Evolutionary conservation across 306 rosid species (phyloP).

Genomic region (Luffa acutangula): DNA sequence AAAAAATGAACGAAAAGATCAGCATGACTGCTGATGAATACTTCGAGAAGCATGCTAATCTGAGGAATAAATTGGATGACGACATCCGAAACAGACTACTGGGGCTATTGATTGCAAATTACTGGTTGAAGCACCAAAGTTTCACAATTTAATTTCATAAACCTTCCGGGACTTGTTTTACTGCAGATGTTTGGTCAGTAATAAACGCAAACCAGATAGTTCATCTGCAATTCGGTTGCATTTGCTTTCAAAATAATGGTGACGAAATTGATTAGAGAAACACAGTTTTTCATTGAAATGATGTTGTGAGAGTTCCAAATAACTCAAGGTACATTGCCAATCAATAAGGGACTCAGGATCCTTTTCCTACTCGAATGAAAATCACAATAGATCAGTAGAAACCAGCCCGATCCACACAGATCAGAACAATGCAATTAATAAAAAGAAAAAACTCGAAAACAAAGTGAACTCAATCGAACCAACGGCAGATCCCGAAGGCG

Average conservation of each 20-base stretch:
- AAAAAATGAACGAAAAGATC: slow-evolving; percentile 78
- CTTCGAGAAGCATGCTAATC: slow-evolving; percentile 84
- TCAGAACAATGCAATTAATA: background rate
- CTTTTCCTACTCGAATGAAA: background rate
- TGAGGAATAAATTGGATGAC: slow-evolving; percentile 82
- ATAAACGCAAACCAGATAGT: slow-evolving; percentile 32
- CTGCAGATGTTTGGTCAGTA: slow-evolving; percentile 38
- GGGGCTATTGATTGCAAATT: slow-evolving; percentile 57
- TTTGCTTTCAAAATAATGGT: slow-evolving; percentile 14
- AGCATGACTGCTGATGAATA: slow-evolving; percentile 92
- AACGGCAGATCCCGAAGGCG: background rate
- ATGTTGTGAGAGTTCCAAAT: background rate
- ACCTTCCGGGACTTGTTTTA: slow-evolving; percentile 24
- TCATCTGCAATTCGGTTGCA: slow-evolving; percentile 29
- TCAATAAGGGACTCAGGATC: background rate
- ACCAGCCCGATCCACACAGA: background rate
- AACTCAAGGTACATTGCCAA: background rate
- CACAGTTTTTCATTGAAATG: background rate
- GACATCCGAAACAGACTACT: slow-evolving; percentile 81
- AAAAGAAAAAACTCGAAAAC: background rate
- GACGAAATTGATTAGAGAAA: slow-evolving; percentile 1
- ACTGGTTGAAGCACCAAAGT: background rate
- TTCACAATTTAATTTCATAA: slow-evolving; percentile 15
- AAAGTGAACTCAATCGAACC: background rate
- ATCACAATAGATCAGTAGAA: background rate